These are phyloP conservation scores for Boletus reticulatus DNA, from an alignment of 768 basidiomycete genomes.

Conservation along the genomic window DNA sequence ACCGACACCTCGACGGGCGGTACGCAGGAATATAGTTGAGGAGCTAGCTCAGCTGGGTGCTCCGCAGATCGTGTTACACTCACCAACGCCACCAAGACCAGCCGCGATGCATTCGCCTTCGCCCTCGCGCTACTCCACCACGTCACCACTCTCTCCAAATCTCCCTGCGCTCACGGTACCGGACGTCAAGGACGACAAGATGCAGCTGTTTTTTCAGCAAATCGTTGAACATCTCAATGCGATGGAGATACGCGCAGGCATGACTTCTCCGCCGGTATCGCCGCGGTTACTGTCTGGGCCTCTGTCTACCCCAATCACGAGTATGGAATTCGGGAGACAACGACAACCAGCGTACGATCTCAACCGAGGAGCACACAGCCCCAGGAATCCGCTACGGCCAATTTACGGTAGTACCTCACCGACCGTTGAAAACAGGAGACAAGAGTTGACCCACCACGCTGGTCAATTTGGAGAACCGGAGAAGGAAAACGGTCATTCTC, in stretches of 20 bases:
- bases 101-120: conserved; percentile 19
- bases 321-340: conserved; percentile 20
- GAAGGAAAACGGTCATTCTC: conserved; percentile 54
- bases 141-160: conserved; percentile 35
- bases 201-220: conserved; percentile 85
- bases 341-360: conserved; percentile 8
- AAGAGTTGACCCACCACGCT: background rate
- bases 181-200: conserved; percentile 66
- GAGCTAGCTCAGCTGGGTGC: conserved; percentile 12
- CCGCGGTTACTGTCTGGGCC: conserved; percentile 12
- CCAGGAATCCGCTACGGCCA: conserved; percentile 40
- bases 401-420: conserved; percentile 9
- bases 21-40: conserved; percentile 28
- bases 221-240: conserved; percentile 77
- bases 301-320: conserved; percentile 11
- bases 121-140: conserved; percentile 24
- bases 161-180: conserved; percentile 59
- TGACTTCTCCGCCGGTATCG: conserved; percentile 13
- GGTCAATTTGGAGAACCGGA: conserved; percentile 33
- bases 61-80: conserved; percentile 27
- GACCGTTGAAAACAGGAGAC: background rate
- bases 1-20: conserved; percentile 62
- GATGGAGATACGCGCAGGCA: conserved; percentile 55
- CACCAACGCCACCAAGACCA: conserved; percentile 25
- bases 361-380: background rate